Conservation (phyloP, 495 filamentous ascomycete species). For the Podospora pseudoanserina region DNA sequence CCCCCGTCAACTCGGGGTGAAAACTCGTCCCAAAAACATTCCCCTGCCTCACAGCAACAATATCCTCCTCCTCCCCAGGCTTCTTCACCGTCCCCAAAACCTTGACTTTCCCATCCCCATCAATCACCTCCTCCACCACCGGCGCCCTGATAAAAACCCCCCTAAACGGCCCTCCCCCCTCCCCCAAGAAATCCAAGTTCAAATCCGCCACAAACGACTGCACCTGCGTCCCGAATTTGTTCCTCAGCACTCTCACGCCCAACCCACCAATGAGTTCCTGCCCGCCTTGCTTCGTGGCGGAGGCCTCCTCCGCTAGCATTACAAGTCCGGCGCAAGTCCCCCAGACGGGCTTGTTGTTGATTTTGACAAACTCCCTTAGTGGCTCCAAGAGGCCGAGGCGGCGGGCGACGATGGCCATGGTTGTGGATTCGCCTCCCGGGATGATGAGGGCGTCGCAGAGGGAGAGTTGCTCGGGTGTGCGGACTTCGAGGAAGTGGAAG, state of each 20-base stretch:
- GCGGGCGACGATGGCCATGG: constrained; percentile 83
- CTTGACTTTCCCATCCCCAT: constrained; percentile 54
- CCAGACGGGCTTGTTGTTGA: constrained; percentile 82
- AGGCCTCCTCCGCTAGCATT: constrained; percentile 82
- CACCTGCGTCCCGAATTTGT: constrained; percentile 90
- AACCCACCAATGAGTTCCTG: constrained; percentile 93
- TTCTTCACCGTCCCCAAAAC: constrained; percentile 50
- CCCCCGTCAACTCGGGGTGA: constrained; percentile 89
- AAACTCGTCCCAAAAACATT: constrained; percentile 97
- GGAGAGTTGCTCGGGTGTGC: constrained; percentile 66
- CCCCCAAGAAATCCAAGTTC: constrained; percentile 66
- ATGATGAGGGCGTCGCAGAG: constrained; percentile 80
- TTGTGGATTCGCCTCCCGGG: constrained; percentile 92
- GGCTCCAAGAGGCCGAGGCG: constrained; percentile 78
- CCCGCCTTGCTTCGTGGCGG: constrained; percentile 81
- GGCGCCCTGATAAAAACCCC: constrained; percentile 94
- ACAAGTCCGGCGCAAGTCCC: constrained; percentile 96
- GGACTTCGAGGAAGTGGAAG: constrained; percentile 71
- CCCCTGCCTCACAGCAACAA: constrained; percentile 85
- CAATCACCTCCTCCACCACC: constrained; percentile 80
- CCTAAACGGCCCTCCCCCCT: constrained; percentile 53
- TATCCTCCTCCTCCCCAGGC: constrained; percentile 63
- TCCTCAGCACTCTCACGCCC: constrained; percentile 87
- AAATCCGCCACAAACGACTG: constrained; percentile 86
- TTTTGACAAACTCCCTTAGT: constrained; percentile 89